These are phyloP conservation scores for Erythrobasidium yunnanense DNA, from an alignment of 768 basidiomycete species.

Conservation along the genomic window DNA sequence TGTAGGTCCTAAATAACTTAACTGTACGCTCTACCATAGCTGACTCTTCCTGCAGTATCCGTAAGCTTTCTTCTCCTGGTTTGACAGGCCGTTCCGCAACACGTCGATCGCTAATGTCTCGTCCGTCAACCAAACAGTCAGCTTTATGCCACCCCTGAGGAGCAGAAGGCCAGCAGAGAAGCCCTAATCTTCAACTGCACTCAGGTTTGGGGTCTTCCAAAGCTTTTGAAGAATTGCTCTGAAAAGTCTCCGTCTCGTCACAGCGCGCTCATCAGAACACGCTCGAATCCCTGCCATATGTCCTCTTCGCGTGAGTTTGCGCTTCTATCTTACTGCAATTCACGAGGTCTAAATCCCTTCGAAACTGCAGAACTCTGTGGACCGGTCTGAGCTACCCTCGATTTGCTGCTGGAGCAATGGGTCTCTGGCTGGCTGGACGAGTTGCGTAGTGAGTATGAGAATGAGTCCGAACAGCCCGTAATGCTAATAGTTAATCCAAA, in stretches of 20 bases:
- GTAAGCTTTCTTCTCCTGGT: neutral
- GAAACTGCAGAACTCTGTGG: neutral
- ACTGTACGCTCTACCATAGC: no score
- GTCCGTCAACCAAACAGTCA: neutral
- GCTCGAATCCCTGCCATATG: conserved; percentile 1
- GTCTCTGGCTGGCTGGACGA: neutral
- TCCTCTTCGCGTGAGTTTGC: conserved; percentile 5
- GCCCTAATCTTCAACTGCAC: conserved; percentile 25
- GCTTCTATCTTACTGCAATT: neutral
- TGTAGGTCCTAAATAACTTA: no score
- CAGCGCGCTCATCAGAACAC: conserved; percentile 17
- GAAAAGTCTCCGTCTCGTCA: neutral
- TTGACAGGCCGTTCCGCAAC: neutral
- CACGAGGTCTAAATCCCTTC: neutral
- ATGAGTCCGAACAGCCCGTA: no score
- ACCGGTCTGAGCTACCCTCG: conserved; percentile 4
- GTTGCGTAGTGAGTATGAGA: no score
- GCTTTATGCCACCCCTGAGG: conserved; percentile 19
- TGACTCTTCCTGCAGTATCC: neutral
- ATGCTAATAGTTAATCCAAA: no score
- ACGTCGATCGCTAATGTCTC: neutral
- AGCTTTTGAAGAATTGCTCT: no score
- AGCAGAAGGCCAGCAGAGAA: conserved; percentile 19
- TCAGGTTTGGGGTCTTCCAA: no score
- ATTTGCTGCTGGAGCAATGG: conserved; percentile 9